Evolutionary conservation across 2,329 filamentous ascomycete species (phyloP).

Genomic region (Apiospora pterosperma): DNA sequence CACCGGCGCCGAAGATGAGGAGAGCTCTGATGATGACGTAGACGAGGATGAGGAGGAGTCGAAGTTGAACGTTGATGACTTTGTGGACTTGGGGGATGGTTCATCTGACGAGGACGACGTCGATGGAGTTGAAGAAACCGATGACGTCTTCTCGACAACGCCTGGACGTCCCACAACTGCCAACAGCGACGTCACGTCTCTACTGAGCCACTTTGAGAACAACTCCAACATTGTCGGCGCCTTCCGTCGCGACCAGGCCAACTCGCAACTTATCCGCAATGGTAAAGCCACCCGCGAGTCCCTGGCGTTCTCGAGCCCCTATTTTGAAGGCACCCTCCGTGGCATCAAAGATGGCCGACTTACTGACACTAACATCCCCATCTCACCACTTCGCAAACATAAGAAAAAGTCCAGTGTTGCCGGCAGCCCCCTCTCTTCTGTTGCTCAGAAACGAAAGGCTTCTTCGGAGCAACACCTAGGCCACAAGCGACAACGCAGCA

Average conservation of each 20-base stretch:
- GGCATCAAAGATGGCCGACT: constrained; percentile 65
- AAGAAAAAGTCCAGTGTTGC: constrained; percentile 44
- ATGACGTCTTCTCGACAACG: constrained; percentile 47
- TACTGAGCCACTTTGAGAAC: constrained; percentile 66
- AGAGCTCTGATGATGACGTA: constrained; percentile 43
- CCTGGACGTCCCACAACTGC: constrained; percentile 46
- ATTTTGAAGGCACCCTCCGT: constrained; percentile 57
- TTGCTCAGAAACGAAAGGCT: constrained; percentile 54
- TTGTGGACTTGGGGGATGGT: constrained; percentile 61
- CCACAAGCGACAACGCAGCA: constrained; percentile 58
- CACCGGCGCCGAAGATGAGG: constrained; percentile 31
- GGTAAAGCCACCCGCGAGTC: constrained; percentile 60
- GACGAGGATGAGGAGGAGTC: constrained; percentile 64
- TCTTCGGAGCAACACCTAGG: constrained; percentile 36
- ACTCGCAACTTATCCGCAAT: constrained; percentile 57
- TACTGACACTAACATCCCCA: constrained; percentile 62
- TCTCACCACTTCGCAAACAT: constrained; percentile 63
- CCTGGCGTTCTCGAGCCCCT: constrained; percentile 57
- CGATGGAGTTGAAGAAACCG: constrained; percentile 43
- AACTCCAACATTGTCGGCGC: constrained; percentile 68
- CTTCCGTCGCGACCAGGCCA: constrained; percentile 69
- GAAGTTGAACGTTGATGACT: constrained; percentile 65
- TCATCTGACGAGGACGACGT: constrained; percentile 55
- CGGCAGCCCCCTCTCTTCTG: constrained; percentile 47
- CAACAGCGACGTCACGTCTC: constrained; percentile 47